Percentiles rank a stretch among this genome's conserved stretches.
phyloP scores from a whole-genome alignment of 495 filamentous ascomycete genomes.

The Talaromyces ruber region DNA sequence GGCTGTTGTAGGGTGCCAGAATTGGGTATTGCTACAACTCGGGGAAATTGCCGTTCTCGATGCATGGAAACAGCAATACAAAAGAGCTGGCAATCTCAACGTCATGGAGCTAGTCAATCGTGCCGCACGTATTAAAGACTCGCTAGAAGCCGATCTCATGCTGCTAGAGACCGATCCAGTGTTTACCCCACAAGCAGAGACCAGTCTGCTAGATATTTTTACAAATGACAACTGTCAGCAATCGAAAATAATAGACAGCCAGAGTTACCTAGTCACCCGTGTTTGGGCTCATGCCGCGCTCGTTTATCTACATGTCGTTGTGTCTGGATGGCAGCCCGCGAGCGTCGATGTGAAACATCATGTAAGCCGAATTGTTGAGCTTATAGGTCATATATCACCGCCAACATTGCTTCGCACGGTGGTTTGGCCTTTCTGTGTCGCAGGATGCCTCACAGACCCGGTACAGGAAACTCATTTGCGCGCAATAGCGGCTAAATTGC shows the following conservation, averaged over 20 bases:
- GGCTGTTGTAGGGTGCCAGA: slow-evolving; percentile 33
- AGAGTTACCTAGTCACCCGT: slow-evolving; percentile 16
- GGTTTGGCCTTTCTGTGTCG: slow-evolving; percentile 43
- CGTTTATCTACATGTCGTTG: slow-evolving; percentile 39
- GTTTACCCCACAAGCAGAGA: neutral
- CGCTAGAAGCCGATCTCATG: slow-evolving; percentile 20
- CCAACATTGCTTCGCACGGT: slow-evolving; percentile 28
- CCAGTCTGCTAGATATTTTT: slow-evolving; percentile 8
- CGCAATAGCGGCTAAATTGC: slow-evolving; percentile 25
- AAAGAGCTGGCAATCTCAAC: slow-evolving; percentile 29
- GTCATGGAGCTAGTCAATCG: slow-evolving; percentile 35
- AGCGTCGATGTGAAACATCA: slow-evolving; percentile 25
- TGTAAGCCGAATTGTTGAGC: slow-evolving; percentile 22
- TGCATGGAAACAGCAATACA: slow-evolving; percentile 40
- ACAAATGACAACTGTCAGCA: slow-evolving; percentile 1
- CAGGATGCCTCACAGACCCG: slow-evolving; percentile 40
- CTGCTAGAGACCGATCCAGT: slow-evolving; percentile 13
- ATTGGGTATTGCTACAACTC: slow-evolving; percentile 36
- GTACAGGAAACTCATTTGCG: slow-evolving; percentile 33
- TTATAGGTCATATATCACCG: slow-evolving; percentile 14
- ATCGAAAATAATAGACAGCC: slow-evolving; percentile 1
- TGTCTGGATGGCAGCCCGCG: slow-evolving; percentile 45
- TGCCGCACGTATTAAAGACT: slow-evolving; percentile 27
- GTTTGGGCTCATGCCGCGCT: slow-evolving; percentile 42
- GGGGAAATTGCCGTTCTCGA: slow-evolving; percentile 40